phyloP scores from a whole-genome alignment of 345 rosid genomes.

The Eucalyptus polybractea region DNA sequence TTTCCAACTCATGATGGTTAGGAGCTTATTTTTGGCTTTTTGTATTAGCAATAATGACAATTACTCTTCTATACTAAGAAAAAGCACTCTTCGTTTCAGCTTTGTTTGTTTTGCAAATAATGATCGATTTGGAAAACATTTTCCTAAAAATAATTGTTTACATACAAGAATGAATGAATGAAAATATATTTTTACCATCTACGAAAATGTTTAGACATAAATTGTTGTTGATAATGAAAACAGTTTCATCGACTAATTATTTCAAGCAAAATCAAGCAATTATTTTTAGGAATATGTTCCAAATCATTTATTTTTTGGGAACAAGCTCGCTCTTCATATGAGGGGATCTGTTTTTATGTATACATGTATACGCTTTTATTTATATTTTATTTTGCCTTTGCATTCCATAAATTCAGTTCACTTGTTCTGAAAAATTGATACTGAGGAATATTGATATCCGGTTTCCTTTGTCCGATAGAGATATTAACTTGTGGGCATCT shows the following conservation, averaged over 20 bases:
- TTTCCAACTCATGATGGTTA: neutral
- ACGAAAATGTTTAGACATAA: neutral
- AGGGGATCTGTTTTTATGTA: neutral
- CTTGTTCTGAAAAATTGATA: neutral
- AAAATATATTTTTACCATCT: neutral
- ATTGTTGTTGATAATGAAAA: neutral
- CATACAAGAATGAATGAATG: neutral
- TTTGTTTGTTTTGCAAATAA: neutral
- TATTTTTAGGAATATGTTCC: neutral
- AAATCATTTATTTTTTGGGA: neutral
- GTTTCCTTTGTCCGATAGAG: neutral
- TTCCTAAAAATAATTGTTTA: neutral
- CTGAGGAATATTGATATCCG: neutral
- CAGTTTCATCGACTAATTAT: neutral
- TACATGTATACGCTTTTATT: neutral
- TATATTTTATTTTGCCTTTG: neutral
- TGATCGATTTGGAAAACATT: neutral
- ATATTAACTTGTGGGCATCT: neutral
- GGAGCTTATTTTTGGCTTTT: neutral
- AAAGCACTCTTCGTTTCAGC: neutral
- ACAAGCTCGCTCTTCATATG: neutral
- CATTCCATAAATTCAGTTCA: neutral
- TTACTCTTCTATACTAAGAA: neutral
- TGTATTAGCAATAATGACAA: neutral
- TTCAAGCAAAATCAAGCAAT: neutral